Evolutionary conservation across 169 alveolate species (phyloP), one percentile per base, ranked within the genome.

Genomic region (Pseudocohnilembus persalinus): DNA sequence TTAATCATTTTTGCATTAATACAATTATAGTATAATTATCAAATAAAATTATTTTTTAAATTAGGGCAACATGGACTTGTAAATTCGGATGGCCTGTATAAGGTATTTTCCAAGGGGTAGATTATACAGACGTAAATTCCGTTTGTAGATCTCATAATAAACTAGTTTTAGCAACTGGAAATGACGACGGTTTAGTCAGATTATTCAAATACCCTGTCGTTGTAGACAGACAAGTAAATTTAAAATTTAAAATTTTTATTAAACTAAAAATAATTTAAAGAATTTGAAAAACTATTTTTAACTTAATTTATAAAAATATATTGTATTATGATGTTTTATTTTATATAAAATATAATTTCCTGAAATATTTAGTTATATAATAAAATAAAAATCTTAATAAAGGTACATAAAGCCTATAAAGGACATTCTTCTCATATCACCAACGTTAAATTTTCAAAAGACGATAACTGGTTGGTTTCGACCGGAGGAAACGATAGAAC

Each of bases 401-500:
- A 95, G 27, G 88, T 90, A 33, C 87, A 86, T 82, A 94, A 96
- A 64, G 90, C 91, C 35, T 96, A 93, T 85, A 90, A 88, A 31
- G 98, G 97, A 0, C 98, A 96, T 83, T 90, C 96, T 28, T 93
- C 96, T 65, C 98, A 96, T 93, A 91, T 96, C 1, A 92, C 97
- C 6, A 93, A 93, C 86, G 94, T 93, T 6, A 94, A 94, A 87
- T 96, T 96, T 84, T 87, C 94, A 0, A 65, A 78, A 33, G 93
- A 89, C 68, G 98, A 96, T 87, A 87, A 92, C 31, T 92, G 86
- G 82, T 79, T 96, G 6, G 82, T 94, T 15, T 89, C 96, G 0
- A 92, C 93, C 24, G 98, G 98, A n/a, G 98, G 98, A 28, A 94
- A 96, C 92, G 98, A 96, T 88, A 96, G 94, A 79, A 85, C 95